Conservation (phyloP, 2,329 filamentous ascomycete genomes). For the Cyphellophora attinorum region DNA sequence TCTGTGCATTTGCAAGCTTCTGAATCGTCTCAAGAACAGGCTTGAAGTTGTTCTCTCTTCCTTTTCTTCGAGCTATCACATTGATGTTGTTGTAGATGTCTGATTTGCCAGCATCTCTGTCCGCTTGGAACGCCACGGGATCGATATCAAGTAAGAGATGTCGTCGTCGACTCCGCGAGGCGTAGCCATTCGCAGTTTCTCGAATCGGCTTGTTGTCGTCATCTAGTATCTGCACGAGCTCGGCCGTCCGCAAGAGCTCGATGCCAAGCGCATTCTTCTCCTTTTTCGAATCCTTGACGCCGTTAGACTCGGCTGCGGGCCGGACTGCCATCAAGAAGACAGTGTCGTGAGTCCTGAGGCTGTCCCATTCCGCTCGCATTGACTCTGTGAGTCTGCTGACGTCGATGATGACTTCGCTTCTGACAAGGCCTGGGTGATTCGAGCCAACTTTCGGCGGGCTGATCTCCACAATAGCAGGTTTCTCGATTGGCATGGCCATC, state of each 20-base stretch:
- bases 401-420: conserved; percentile 77
- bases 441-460: conserved; percentile 75
- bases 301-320: conserved; percentile 37
- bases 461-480: conserved; percentile 78
- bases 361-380: conserved; percentile 80
- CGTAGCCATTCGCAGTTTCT: conserved; percentile 55
- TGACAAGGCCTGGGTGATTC: conserved; percentile 70
- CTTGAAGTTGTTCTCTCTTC: conserved; percentile 95
- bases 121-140: conserved; percentile 63
- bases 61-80: conserved; percentile 69
- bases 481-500: conserved; percentile 82
- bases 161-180: conserved; percentile 48
- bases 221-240: conserved; percentile 77
- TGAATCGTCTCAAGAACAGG: conserved; percentile 86
- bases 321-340: conserved; percentile 78
- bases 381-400: conserved; percentile 68
- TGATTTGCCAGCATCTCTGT: conserved; percentile 63
- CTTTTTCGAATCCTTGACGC: conserved; percentile 43
- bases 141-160: conserved; percentile 77
- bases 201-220: conserved; percentile 69
- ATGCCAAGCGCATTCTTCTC: conserved; percentile 49
- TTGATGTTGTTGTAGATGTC: conserved; percentile 82
- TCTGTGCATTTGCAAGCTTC: conserved; percentile 72
- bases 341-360: conserved; percentile 74
- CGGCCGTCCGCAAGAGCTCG: conserved; percentile 68